Evolutionary conservation across 2,329 filamentous ascomycete species (phyloP).

Genomic region (Xylaria sp.): DNA sequence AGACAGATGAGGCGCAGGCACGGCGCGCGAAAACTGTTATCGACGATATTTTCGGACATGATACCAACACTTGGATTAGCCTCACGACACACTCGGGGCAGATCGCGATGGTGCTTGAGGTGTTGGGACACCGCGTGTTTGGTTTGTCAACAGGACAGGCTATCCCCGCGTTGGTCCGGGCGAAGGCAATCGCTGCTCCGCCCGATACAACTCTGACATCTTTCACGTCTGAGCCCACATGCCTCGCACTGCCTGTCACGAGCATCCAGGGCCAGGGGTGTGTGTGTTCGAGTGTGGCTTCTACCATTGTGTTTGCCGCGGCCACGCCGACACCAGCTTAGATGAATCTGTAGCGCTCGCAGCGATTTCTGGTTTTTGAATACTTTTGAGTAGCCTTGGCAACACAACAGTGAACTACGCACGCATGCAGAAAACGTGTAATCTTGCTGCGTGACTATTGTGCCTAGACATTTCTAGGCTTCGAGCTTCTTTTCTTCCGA

Average conservation of each 20-base stretch:
- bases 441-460: background rate
- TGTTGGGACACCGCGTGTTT: slow-evolving; percentile 71
- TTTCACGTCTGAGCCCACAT: slow-evolving; percentile 57
- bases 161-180: slow-evolving; percentile 74
- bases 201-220: slow-evolving; percentile 50
- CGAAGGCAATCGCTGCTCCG: slow-evolving; percentile 55
- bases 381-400: background rate
- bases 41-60: slow-evolving; percentile 66
- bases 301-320: slow-evolving; percentile 34
- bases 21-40: slow-evolving; percentile 61
- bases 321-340: slow-evolving; percentile 26
- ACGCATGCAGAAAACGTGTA: background rate
- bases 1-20: slow-evolving; percentile 61
- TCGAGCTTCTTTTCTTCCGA: background rate
- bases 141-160: slow-evolving; percentile 72
- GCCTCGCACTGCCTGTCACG: slow-evolving; percentile 57
- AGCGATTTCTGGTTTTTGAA: background rate
- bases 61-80: slow-evolving; percentile 66
- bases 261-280: slow-evolving; percentile 56
- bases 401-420: background rate
- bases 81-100: slow-evolving; percentile 71
- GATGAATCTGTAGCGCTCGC: background rate
- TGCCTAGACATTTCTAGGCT: background rate
- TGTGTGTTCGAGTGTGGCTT: slow-evolving; percentile 50
- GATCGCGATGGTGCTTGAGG: slow-evolving; percentile 62